A percentile compares a stretch with the other conserved stretches of the same genome.
Conservation (phyloP, 2,329 filamentous ascomycete genomes). For the Seiridium unicorne region DNA sequence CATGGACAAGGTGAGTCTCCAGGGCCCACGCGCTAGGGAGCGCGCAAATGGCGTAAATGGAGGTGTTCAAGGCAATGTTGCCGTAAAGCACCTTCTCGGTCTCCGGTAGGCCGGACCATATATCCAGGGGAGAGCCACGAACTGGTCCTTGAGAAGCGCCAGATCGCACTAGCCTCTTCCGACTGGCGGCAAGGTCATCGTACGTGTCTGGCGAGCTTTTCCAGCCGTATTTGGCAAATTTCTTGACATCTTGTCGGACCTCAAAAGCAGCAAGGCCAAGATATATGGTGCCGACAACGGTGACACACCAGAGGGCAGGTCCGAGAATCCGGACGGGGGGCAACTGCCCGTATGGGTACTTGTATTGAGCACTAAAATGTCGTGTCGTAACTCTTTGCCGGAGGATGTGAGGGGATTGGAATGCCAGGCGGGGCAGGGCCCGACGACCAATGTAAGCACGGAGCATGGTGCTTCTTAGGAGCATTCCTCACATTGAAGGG, state of each 20-base stretch:
- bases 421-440: background rate
- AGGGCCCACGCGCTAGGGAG: background rate
- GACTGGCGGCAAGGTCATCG: conserved; percentile 4
- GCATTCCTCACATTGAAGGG: too few relatives aligned
- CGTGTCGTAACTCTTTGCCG: background rate
- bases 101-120: background rate
- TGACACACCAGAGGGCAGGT: conserved; percentile 21
- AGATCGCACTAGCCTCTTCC: background rate
- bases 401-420: background rate
- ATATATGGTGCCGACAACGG: conserved; percentile 19
- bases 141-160: background rate
- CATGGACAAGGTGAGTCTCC: conserved; percentile 12
- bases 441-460: background rate
- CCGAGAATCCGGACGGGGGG: conserved; percentile 18
- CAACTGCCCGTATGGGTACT: background rate
- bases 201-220: background rate
- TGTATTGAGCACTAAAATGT: background rate
- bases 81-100: conserved; percentile 10
- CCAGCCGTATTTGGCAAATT: background rate
- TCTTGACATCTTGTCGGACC: conserved; percentile 18
- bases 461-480: background rate
- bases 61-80: conserved; percentile 14
- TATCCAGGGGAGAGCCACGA: background rate
- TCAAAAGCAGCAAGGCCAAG: conserved; percentile 23
- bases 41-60: conserved; percentile 8